Evolutionary conservation across 1,284 basidiomycete genomes (phyloP), one percentile per base, ranked within the genome.

Genomic region (Ganoderma sp.): DNA sequence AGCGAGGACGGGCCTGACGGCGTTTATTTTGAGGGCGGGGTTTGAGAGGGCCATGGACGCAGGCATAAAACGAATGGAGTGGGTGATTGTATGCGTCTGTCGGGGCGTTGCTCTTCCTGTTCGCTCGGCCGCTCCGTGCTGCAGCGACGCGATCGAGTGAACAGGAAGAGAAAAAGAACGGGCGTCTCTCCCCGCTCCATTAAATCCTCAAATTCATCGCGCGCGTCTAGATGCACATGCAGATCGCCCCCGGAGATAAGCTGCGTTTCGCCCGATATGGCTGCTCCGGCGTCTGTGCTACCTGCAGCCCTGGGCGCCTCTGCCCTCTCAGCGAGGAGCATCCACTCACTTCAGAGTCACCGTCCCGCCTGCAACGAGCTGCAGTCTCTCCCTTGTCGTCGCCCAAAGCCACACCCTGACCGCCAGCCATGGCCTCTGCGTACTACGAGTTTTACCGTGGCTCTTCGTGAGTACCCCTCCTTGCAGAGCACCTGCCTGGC

Each of bases 391-490:
- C 22, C 48, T 14, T 25, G 12, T 15, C 48, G 12, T 25, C 22
- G 15, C 14, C 15, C 58, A 39, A 15, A 45, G 39, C 34, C 32
- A 58, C 14, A 8, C 9, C 52, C 37, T 60, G 60, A 61, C 70
- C 69, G 43, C 28, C 17, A 67, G 76, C 64, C 67, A 92, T 92
- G 90, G 91, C 91, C 59, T 81, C 91, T 34, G 93, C 91, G 61
- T 96, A 95, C 82, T 96, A 96, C 79, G 94, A 96, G 81, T 96
- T 96, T 79, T 96, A 96, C 81, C 87, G 94, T 67, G 92, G 92
- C 69, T 94, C 92, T 64, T 94, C 92, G 92, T 94, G 85, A 77
- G 92, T 88, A 62, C n/a, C 61, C 67, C 37, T 64, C 64, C 57
- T 42, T 69, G 72, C 66, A 59, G 60, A 61, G 25, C 19, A 8